Conservation (phyloP, 2,329 filamentous ascomycete species). For the Diplodia mutila region DNA sequence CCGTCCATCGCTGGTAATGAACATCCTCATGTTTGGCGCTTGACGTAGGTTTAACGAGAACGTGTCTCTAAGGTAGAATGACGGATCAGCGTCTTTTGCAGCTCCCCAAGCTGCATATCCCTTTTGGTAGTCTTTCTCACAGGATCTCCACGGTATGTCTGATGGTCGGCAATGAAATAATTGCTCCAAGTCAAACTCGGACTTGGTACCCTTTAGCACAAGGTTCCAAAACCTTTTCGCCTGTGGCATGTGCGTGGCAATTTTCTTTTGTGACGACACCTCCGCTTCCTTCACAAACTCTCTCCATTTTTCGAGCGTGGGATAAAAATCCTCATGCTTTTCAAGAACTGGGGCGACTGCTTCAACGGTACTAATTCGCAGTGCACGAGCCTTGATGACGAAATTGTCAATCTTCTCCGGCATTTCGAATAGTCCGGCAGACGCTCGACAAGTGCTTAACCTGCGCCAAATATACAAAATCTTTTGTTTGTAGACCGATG, state of each 20-base stretch:
- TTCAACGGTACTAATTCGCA: neutral
- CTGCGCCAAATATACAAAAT: no score
- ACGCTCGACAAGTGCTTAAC: no score
- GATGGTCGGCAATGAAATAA: no score
- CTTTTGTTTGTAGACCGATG: no score
- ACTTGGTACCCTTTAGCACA: neutral
- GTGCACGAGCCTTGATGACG: neutral
- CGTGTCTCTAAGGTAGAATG: neutral
- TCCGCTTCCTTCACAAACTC: neutral
- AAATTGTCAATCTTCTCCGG: no score
- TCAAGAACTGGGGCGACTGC: neutral
- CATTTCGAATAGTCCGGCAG: no score
- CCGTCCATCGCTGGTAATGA: neutral
- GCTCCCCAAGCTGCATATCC: neutral
- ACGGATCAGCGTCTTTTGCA: neutral
- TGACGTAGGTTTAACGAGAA: neutral
- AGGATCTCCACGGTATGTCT: no score
- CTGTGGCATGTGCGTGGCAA: no score
- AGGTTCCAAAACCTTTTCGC: neutral
- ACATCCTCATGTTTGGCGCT: neutral
- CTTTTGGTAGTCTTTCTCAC: no score
- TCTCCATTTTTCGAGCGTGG: neutral
- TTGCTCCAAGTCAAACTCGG: neutral
- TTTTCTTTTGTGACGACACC: neutral
- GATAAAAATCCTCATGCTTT: neutral